phyloP scores from a whole-genome alignment of 2,329 filamentous ascomycete species.

The Xylariaceae sp. region DNA sequence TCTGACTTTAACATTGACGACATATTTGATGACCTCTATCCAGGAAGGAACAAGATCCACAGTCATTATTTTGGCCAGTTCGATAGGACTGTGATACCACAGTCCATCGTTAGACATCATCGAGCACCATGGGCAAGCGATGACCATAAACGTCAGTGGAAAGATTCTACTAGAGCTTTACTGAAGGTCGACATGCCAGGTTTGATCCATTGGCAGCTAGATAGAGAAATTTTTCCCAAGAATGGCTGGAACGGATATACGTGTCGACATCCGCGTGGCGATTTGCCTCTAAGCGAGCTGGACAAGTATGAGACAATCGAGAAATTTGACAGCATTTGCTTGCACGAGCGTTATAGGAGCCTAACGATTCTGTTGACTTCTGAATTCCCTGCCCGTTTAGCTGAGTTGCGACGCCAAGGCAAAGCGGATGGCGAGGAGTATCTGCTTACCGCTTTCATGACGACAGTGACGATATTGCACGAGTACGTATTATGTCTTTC shows the following conservation, averaged over 20 bases:
- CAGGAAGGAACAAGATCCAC: conserved; percentile 20
- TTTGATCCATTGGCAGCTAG: conserved; percentile 31
- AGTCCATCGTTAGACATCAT: conserved; percentile 27
- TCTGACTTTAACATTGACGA: conserved; percentile 33
- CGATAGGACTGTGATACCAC: conserved; percentile 9
- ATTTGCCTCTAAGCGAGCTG: conserved; percentile 20
- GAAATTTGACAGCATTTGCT: conserved; percentile 21
- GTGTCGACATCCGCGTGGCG: conserved; percentile 28
- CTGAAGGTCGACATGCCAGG: conserved; percentile 19
- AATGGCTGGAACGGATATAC: conserved; percentile 34
- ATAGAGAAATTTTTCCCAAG: conserved; percentile 26
- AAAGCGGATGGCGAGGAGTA: conserved; percentile 29
- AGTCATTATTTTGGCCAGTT: not conserved
- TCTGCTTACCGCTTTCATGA: conserved; percentile 33
- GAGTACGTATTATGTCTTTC: conserved; percentile 24
- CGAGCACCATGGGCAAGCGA: conserved; percentile 21
- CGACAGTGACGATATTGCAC: conserved; percentile 31
- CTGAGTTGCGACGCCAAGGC: conserved; percentile 23
- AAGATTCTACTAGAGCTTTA: conserved; percentile 12
- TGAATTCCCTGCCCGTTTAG: conserved; percentile 28
- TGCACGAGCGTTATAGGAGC: conserved; percentile 14
- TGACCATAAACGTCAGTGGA: conserved; percentile 21
- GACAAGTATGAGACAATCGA: conserved; percentile 25
- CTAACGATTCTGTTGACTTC: conserved; percentile 29
- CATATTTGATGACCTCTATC: conserved; percentile 28